Base-by-base conservation (phyloP, 306 rosid genomes). In the Prunus armeniaca region DNA sequence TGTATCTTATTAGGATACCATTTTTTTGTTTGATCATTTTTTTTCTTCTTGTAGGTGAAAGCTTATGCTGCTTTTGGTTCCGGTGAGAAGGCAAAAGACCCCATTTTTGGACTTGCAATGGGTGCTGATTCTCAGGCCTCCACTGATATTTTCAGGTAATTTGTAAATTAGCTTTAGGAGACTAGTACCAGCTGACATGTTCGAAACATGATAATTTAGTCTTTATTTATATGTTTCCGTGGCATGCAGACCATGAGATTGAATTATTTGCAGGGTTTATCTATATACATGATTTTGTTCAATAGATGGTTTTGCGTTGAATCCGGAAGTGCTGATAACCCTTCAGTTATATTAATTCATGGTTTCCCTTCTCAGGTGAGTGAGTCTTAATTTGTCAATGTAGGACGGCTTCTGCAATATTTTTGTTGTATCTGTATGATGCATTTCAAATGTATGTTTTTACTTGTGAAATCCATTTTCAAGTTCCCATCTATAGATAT, bases 341-440 rank as follows among this genome's bases (percentile, higher is more conserved):
- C 93, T 74, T 28, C 93, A 51, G 93, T 93, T 82, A 75, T 93
- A 87, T 71, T 93, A 68, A 78, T 93, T 81, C 98, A 93, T 28
- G 98, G 98, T 84, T 89, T 93, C 72, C 98, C 98, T 81, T 93
- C 97, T 22, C 98, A 91, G 93, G 98, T 91, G 65, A 82, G 86
- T 62, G 28, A 0, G 30, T 73, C 47, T 75, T 69, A 20, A 62
- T 76, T 25, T 73, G 50, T 67, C 30, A 18, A 43, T 60, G 51
- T 67, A 32, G 22, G 47, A n/a, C 32, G 64, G 22, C 65, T 58
- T 65, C 61, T 73, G 17, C 51, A 22, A 34, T 47, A n/a, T 13
- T 25, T 65, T 55, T 61, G 68, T 9, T 11, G 5, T 65, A 22
- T 57, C 67, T 68, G 67, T 18, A 22, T 46, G 30, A 76, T 66